Conservation (phyloP, 2,329 filamentous ascomycete genomes). For the Claviceps purpurea region DNA sequence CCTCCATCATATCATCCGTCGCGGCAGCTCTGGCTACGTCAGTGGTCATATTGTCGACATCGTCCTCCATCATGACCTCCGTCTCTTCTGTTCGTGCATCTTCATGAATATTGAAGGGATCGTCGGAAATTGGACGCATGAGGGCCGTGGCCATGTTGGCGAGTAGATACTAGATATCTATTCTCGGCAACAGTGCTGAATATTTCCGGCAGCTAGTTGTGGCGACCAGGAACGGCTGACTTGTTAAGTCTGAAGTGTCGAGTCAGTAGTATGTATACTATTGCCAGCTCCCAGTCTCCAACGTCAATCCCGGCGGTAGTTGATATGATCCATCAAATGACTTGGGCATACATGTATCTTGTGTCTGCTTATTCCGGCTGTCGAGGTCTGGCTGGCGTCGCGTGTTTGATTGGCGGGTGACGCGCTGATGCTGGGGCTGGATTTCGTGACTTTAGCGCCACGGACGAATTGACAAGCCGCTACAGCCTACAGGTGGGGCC, state of each 20-base stretch:
- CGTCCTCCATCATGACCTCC: slow-evolving; percentile 33
- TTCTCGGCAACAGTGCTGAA: not conserved
- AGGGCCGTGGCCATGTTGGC: slow-evolving; percentile 4
- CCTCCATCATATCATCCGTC: slow-evolving; percentile 14
- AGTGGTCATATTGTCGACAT: slow-evolving; percentile 18
- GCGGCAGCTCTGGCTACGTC: slow-evolving; percentile 12
- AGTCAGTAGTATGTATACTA: not conserved
- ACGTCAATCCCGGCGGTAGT: not conserved
- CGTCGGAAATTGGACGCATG: slow-evolving; percentile 12
- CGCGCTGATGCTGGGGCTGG: slow-evolving; percentile 2
- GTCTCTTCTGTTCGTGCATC: slow-evolving; percentile 37
- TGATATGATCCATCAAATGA: not conserved
- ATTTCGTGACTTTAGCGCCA: not conserved
- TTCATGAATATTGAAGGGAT: slow-evolving; percentile 35
- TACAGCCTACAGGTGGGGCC: not conserved
- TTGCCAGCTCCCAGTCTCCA: not conserved
- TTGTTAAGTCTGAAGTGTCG: not conserved
- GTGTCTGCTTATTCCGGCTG: not conserved
- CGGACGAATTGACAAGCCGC: not conserved
- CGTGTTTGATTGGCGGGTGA: not conserved
- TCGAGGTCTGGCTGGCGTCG: not conserved
- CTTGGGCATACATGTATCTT: not conserved
- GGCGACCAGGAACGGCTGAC: too few species aligned
- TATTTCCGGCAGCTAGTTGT: not conserved
- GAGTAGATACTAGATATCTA: not conserved